Conservation (phyloP, 1,284 basidiomycete species). For the Boletus sp. region DNA sequence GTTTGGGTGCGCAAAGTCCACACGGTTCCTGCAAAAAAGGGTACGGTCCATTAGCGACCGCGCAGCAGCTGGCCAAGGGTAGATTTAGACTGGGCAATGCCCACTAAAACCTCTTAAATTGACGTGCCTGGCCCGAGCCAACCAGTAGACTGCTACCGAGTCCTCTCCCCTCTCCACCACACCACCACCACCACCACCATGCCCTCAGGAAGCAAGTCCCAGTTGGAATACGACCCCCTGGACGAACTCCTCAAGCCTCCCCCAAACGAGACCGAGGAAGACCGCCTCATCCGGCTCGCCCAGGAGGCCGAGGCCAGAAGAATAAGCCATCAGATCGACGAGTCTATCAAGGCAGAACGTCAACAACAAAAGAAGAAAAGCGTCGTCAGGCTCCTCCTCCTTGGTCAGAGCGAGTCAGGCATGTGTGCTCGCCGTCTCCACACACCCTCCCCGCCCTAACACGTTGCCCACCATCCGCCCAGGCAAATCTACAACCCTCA, state of each 20-base stretch:
- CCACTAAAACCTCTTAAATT: slow-evolving; percentile 19
- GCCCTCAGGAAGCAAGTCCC: slow-evolving; percentile 17
- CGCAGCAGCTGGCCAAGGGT: neutral
- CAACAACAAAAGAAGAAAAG: slow-evolving; percentile 56
- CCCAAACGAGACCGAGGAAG: slow-evolving; percentile 53
- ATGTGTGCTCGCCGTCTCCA: slow-evolving; percentile 1
- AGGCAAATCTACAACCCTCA: slow-evolving; percentile 73
- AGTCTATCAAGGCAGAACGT: slow-evolving; percentile 59
- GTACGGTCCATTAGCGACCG: neutral
- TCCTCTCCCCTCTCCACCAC: slow-evolving; percentile 1
- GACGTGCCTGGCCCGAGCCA: slow-evolving; percentile 20
- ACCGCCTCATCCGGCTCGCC: slow-evolving; percentile 48
- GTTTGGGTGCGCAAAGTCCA: slow-evolving; percentile 17
- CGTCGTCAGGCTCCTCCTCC: slow-evolving; percentile 60
- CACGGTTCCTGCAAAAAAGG: neutral
- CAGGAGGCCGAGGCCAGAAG: slow-evolving; percentile 59
- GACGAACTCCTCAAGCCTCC: slow-evolving; percentile 59
- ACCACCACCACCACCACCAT: slow-evolving; percentile 20
- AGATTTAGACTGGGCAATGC: neutral
- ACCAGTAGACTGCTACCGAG: slow-evolving; percentile 12
- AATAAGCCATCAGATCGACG: slow-evolving; percentile 65
- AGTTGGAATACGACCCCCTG: slow-evolving; percentile 50
- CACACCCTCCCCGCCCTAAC: slow-evolving; percentile 1
- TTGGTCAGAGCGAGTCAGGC: slow-evolving; percentile 76
- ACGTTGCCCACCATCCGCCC: neutral